Percentiles rank a stretch among this genome's conserved stretches.
Evolutionary conservation across 257 asterid genomes (phyloP).

Genomic region (Nemophila menziesii): DNA sequence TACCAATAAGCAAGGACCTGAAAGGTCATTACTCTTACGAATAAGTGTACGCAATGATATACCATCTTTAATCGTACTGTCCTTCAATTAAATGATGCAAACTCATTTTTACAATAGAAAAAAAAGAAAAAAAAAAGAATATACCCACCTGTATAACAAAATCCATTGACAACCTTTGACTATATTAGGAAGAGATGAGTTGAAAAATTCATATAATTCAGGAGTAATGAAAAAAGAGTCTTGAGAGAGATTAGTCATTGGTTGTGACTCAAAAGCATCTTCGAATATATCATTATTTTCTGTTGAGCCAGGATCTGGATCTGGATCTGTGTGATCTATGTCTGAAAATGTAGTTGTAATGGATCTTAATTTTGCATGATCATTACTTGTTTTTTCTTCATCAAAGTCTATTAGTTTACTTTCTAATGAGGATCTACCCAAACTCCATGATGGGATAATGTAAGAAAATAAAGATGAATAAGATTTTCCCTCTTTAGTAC

Average conservation of each 20-base stretch:
- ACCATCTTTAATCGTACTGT: slow-evolving; percentile 93
- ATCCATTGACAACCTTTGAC: slow-evolving; percentile 91
- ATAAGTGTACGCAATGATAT: slow-evolving; percentile 85
- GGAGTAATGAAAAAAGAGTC: slow-evolving; percentile 65
- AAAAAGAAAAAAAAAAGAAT: slow-evolving; percentile 4
- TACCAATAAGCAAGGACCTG: slow-evolving; percentile 92
- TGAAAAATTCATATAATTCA: slow-evolving; percentile 59
- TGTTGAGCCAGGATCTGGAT: slow-evolving; percentile 41
- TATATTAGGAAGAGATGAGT: slow-evolving; percentile 82
- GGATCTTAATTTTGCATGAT: slow-evolving; percentile 13
- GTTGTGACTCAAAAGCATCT: slow-evolving; percentile 45
- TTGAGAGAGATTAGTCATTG: slow-evolving; percentile 42
- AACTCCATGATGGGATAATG: slow-evolving; percentile 47
- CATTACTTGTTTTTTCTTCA: slow-evolving; percentile 11
- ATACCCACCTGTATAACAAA: slow-evolving; percentile 86
- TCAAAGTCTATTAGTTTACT: slow-evolving; percentile 26
- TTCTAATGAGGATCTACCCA: slow-evolving; percentile 37
- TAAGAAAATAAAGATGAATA: slow-evolving; percentile 41
- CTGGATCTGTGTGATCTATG: slow-evolving; percentile 15
- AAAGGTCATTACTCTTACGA: slow-evolving; percentile 41
- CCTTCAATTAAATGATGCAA: slow-evolving; percentile 51
- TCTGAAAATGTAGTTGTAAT: slow-evolving; percentile 9
- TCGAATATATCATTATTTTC: slow-evolving; percentile 54
- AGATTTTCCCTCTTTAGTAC: slow-evolving; percentile 50
- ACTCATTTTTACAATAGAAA: no score